Base-by-base conservation (phyloP, 23 red algal species). In the Gracilariopsis chorda region DNA sequence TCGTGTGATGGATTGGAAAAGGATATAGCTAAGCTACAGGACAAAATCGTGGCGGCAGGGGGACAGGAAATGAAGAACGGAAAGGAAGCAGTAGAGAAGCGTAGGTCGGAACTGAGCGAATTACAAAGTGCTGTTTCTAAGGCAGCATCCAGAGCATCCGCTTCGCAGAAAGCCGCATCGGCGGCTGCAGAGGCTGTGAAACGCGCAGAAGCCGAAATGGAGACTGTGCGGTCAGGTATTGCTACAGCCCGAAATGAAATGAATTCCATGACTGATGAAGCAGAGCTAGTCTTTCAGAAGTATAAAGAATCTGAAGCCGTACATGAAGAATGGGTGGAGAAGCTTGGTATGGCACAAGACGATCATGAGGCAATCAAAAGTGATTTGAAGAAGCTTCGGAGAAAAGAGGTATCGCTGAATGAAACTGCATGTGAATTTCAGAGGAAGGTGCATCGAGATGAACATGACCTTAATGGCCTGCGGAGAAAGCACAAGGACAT, bases 21-120 rank as follows among this genome's bases (percentile, higher is more conserved):
- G 7, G 88, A 79, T 2, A 88, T 97, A 17, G 35, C 28, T 23
- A 2, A 84, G 49, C 55, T 93, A 12, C 84, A 97, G 48, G 89
- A 82, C 52, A 48, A 68, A 49, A 90, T 97, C 24, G 42, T 97
- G 14, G 90, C 88, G n/a, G 61, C 77, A 24, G 95, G 95, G 27
- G 95, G 89, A 9, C 12, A 33, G 48, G 53, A 71, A 53, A 52
- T 93, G 83, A 57, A 87, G 33, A 58, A 83, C 20, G 88, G 90
- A 11, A 88, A 88, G 48, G 75, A 70, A 21, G 87, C 67, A n/a
- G 80, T 90, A 16, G 89, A 79, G 43, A 14, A 35, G 5, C 70
- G 47, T 19, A 27, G 51, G n/a, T 61, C n/a, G 14, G 41, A 69
- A 78, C 49, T 97, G 20, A 49, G 43, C 29, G 90, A 78, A 0